Evolutionary conservation across 495 filamentous ascomycete genomes (phyloP).

Genomic region (Thozetella sp.): DNA sequence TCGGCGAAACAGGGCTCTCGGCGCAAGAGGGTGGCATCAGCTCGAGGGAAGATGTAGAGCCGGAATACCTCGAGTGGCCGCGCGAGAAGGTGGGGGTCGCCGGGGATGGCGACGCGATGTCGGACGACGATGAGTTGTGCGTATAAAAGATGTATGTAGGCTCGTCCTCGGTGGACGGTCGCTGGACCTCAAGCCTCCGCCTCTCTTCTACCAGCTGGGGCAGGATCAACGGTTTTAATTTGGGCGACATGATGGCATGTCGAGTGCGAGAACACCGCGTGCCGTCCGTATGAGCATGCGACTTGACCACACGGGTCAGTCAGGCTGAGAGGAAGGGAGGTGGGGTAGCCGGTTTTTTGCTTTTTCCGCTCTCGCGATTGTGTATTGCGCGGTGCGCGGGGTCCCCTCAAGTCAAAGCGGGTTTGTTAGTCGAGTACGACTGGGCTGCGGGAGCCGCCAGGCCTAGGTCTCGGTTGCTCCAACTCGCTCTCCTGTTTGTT

Average conservation of each 20-base stretch:
- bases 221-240: constrained; percentile 50
- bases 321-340: not conserved
- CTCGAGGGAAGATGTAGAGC: constrained; percentile 53
- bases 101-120: constrained; percentile 60
- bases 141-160: constrained; percentile 25
- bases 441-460: too few relatives aligned
- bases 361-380: too few relatives aligned
- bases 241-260: constrained; percentile 44
- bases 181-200: constrained; percentile 38
- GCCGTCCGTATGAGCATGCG: not conserved
- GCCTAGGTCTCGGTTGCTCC: too few relatives aligned
- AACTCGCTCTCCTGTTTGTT: not conserved
- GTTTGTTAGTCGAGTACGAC: not conserved
- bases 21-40: constrained; percentile 31
- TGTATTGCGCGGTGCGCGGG: too few relatives aligned
- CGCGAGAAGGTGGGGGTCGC: constrained; percentile 62
- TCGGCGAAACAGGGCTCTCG: constrained; percentile 46
- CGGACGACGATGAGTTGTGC: constrained; percentile 57
- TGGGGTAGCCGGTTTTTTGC: too few relatives aligned
- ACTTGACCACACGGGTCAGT: not conserved
- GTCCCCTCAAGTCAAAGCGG: too few relatives aligned
- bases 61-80: constrained; percentile 57
- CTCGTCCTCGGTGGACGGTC: constrained; percentile 19
- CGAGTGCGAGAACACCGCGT: not conserved
- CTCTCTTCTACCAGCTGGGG: constrained; percentile 54